Conservation (phyloP, 2,329 filamentous ascomycete species). For the Colletotrichum graminicola region DNA sequence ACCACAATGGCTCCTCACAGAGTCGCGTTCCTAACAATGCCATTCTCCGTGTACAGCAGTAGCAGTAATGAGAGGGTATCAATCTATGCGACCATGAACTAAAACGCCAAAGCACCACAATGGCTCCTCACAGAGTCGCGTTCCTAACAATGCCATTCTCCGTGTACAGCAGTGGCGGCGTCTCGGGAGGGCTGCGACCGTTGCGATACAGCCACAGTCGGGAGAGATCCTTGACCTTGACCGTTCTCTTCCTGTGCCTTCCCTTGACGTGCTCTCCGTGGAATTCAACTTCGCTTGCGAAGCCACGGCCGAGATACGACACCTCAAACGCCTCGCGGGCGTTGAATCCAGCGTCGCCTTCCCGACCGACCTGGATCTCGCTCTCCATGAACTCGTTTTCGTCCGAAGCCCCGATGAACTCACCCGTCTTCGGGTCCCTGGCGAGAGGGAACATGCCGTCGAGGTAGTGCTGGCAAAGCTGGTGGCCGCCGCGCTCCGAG, state of each 20-base stretch:
- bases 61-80: constrained; percentile 45
- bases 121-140: constrained; percentile 51
- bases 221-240: constrained; percentile 71
- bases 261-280: constrained; percentile 50
- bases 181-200: constrained; percentile 64
- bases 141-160: constrained; percentile 55
- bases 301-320: constrained; percentile 58
- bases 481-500: constrained; percentile 62
- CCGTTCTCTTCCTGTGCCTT: constrained; percentile 46
- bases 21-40: constrained; percentile 55
- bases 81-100: too few relatives aligned
- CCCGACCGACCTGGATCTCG: constrained; percentile 60
- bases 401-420: constrained; percentile 59
- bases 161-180: constrained; percentile 51
- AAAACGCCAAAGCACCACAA: not conserved
- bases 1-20: constrained; percentile 45
- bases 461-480: constrained; percentile 72
- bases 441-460: constrained; percentile 71
- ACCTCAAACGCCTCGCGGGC: constrained; percentile 62
- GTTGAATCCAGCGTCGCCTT: constrained; percentile 58
- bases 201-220: constrained; percentile 74
- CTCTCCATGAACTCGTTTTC: constrained; percentile 73
- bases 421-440: constrained; percentile 55
- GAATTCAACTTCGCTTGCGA: constrained; percentile 55
- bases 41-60: constrained; percentile 51